Base-by-base conservation (phyloP, 1,139 yeast genomes). In the Taphrina sp. region DNA sequence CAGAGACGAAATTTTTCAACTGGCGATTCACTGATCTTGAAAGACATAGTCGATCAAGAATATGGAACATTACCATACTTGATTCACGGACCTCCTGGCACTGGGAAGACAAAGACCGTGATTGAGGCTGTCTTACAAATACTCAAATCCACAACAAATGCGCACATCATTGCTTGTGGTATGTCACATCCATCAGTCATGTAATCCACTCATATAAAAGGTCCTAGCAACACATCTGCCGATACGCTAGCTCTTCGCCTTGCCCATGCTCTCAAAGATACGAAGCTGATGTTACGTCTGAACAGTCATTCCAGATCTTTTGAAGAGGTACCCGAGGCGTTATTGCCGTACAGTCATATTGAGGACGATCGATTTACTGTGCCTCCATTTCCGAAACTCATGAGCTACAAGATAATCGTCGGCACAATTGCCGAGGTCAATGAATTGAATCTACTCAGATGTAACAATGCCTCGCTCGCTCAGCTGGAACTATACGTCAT, bases 101-200 rank as follows among this genome's bases (percentile, higher is more conserved):
- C 62, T 4, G 62, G 62, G 38, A 60, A 60, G 49, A 61, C 63
- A 3, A 60, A 59, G 47, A 61, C 62, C 1, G 54, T 61, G 17
- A 59, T 59, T 26, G 62, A 61, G 37, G 41, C 59, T 5, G 58
- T 60, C 3, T 57, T 49, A 20, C 54, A 49, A 31, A 42, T 38
- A 20, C 39, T 49, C 16, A 23, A n/a, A 17, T 17, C 57, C 12
- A 58, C 60, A 33, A 46, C 58, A 5, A 31, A 58, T 22, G 56
- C 51, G n/a, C 17, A 24, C 3, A 23, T 34, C 28, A 38, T 47
- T 8, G 41, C 36, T 7, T 38, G 57, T 33, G 61, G 59, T 44
- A 37, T 51, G 24, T 26, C 56, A n/a, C 37, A 54, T 5, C 51
- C 59, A 34, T 52, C 57, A 2, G 10, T 17, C 17, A 10, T 5